Evolutionary conservation across 352 stramenopile genomes (phyloP).

Genomic region (Phytophthora megakarya): DNA sequence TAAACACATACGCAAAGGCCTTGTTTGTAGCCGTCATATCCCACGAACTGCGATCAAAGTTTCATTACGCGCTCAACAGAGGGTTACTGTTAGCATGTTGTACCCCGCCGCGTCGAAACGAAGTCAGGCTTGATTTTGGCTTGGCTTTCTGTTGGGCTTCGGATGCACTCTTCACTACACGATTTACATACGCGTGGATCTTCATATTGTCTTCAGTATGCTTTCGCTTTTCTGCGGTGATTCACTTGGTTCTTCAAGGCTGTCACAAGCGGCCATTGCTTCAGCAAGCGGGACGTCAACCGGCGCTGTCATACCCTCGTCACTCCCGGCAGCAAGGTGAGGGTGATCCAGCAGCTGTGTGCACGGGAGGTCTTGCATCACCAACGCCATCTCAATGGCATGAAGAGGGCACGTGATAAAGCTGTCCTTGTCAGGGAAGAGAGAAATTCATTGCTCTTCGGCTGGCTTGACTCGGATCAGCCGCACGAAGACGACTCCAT

Average conservation of each 20-base stretch:
- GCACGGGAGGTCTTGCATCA: slow-evolving; percentile 16
- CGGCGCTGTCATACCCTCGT: background rate
- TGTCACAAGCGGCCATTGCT: background rate
- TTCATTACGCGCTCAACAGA: slow-evolving; percentile 3
- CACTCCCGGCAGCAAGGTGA: background rate
- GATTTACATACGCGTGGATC: slow-evolving; percentile 4
- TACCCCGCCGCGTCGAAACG: background rate
- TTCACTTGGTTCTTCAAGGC: background rate
- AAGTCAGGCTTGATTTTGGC: background rate
- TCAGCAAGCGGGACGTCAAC: background rate
- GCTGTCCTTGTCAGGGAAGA: slow-evolving; percentile 24
- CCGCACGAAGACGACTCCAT: slow-evolving; percentile 18
- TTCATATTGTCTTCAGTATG: slow-evolving; percentile 2
- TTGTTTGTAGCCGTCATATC: slow-evolving; percentile 7
- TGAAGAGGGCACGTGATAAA: slow-evolving; percentile 30
- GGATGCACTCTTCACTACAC: slow-evolving; percentile 17
- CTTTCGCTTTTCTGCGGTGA: no score
- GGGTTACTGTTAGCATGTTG: slow-evolving; percentile 3
- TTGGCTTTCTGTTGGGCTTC: background rate
- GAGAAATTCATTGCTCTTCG: slow-evolving; percentile 26
- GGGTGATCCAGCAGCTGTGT: no score
- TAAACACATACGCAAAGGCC: slow-evolving; percentile 7
- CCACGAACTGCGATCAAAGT: slow-evolving; percentile 7
- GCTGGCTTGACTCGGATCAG: slow-evolving; percentile 34
- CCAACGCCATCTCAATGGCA: slow-evolving; percentile 15